Evolutionary conservation across 352 stramenopile genomes (phyloP), one percentile per base, ranked within the genome.

Genomic region (Phytophthora sojae): DNA sequence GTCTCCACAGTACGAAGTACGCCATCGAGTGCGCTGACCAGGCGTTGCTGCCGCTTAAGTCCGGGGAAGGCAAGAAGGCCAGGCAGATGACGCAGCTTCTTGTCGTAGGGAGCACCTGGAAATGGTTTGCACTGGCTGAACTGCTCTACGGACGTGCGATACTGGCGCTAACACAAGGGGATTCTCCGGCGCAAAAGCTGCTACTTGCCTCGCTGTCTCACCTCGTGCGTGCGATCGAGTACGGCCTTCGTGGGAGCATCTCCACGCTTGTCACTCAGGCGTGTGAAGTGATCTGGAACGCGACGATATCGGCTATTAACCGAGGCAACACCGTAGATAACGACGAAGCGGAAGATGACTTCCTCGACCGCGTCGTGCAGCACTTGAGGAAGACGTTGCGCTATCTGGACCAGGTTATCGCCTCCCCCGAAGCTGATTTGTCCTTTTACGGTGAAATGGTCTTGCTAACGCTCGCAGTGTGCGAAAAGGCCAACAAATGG

Each of bases 271-370:
- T 88, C 15, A 47, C 76, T 35, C 87, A 86, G 61, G 81, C 85
- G 0, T 82, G 81, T 8, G 76, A 92, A 75, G 66, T 91, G 2
- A 71, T 94, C 1, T 98, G 92, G 93, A 98, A 98, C 52, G 79
- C 81, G 3, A 75, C 76, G 2, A 67, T 94, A 14, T 78, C 64
- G 3, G 73, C 42, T 15, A 76, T 86, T 26, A 76, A 61, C 35
- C 59, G n/a, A 26, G 19, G 19, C 8, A 64, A 60, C 42, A 17
- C 57, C 7, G 71, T n/a, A n/a, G 67, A 76, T 7, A 35, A 67
- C 35, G 64, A 74, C 1, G 56, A 61, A 30, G 19, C 57, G 14
- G 57, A 69, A 49, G 62, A 76, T 0, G 54, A 57, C 12, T 76
- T 79, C 11, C 44, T 81, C 25, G 63, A 76, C 12, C 50, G 12